Evolutionary conservation across 2,329 filamentous ascomycete species (phyloP), one percentile per base, ranked within the genome.

Genomic region (Cladosporium sphaerospermum): DNA sequence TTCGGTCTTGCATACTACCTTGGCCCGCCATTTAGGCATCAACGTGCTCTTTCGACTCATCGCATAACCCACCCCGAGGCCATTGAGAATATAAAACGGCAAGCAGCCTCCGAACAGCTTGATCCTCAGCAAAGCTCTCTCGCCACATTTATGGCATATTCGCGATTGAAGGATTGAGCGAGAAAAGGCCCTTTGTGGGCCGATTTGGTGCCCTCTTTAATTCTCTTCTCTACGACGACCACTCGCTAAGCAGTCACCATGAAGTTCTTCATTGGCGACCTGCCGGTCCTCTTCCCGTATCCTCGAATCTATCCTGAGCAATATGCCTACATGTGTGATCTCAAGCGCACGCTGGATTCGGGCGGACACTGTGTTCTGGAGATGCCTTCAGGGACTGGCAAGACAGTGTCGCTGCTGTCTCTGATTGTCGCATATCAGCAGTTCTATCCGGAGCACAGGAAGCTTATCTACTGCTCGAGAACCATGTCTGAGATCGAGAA

Each of bases 401-500:
- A 99, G 77, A 99, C 93, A 0, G 88, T 99, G 23, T 96, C 93
- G 9, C 78, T 99, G 4, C 77, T 99, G 42, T 96, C 93, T 0
- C 81, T 99, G 62, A 99, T 99, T 65, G 84, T 99, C 54, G 92
- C 93, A 40, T 99, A 99, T 65, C 95, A 99, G 71, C 88, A 93
- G 68, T 85, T 91, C 68, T 91, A 92, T 64, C 89, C 91, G 3
- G 89, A 96, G 67, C 89, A 93, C 64, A 81, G 95, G 53, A 99
- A 99, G 72, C 83, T 99, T 48, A 96, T 99, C 53, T 99, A 99
- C 73, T 99, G 93, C 76, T 99, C 93, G 58, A 90, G 93, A 75
- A 99, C 93, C 53, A 99, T 99, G 91, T 99, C 93, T 36, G 93
- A 99, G 74, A 99, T 99, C 65, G 93, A 99, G 69, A 99, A 99